Evolutionary conservation across 768 basidiomycete genomes (phyloP).

Genomic region (Mycena rebaudengoi): DNA sequence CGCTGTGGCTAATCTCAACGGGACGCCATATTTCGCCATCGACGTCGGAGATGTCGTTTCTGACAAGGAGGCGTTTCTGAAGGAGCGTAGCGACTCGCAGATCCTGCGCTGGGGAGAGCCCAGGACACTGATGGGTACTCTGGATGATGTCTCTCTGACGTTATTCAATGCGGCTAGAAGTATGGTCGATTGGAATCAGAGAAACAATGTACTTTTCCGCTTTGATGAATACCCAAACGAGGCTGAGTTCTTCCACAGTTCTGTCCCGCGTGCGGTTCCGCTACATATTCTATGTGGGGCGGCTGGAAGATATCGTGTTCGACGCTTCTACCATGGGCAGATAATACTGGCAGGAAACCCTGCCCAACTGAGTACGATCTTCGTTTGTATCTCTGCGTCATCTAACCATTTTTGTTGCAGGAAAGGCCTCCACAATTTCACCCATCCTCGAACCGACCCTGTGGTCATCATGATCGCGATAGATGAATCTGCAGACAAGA

Average conservation of each 20-base stretch:
- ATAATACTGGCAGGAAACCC: slow-evolving; percentile 66
- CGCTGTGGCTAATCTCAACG: slow-evolving; percentile 69
- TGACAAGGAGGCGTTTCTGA: slow-evolving; percentile 47
- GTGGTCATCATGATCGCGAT: slow-evolving; percentile 93
- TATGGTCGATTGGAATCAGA: slow-evolving; percentile 91
- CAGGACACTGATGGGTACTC: slow-evolving; percentile 53
- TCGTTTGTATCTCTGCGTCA: neutral
- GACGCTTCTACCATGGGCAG: slow-evolving; percentile 77
- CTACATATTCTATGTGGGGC: slow-evolving; percentile 87
- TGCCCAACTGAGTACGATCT: slow-evolving; percentile 74
- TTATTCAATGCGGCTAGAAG: slow-evolving; percentile 83
- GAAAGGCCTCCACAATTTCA: slow-evolving; percentile 88
- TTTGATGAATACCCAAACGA: neutral
- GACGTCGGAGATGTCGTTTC: slow-evolving; percentile 67
- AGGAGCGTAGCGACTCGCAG: slow-evolving; percentile 49
- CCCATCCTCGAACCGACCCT: slow-evolving; percentile 83
- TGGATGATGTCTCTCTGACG: slow-evolving; percentile 74
- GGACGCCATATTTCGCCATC: slow-evolving; percentile 87
- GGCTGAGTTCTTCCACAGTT: slow-evolving; percentile 58
- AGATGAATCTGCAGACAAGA: slow-evolving; percentile 80
- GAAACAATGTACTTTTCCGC: slow-evolving; percentile 74
- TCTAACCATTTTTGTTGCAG: slow-evolving; percentile 47
- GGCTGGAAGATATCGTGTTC: slow-evolving; percentile 94
- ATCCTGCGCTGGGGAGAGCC: slow-evolving; percentile 72
- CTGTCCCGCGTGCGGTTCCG: slow-evolving; percentile 87